A percentile compares a stretch with the other conserved stretches of the same genome.
phyloP scores from a whole-genome alignment of 2,329 filamentous ascomycete species.

The Beauveria pseudobassiana region DNA sequence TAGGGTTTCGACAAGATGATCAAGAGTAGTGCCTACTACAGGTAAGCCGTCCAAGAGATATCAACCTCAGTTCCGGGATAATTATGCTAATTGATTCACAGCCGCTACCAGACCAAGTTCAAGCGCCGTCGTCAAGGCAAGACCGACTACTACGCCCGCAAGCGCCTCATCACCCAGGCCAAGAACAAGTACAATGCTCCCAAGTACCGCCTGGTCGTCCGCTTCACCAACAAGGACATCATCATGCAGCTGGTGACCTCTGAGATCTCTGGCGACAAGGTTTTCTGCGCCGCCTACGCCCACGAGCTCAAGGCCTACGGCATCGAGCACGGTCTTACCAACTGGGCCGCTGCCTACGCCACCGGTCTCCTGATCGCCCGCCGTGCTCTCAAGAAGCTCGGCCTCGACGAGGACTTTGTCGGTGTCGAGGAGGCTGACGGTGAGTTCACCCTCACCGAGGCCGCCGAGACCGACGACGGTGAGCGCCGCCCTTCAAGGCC shows the following conservation, averaged over 20 bases:
- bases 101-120: constrained; percentile 99
- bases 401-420: constrained; percentile 82
- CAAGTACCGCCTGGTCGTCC: constrained; percentile 99
- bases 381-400: constrained; percentile 94
- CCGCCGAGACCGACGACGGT: constrained; percentile 80
- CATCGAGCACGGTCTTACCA: constrained; percentile 97
- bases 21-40: constrained; percentile 99
- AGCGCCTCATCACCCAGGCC: constrained; percentile 98
- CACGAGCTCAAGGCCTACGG: constrained; percentile 98
- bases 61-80: neutral
- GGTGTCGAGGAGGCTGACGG: constrained; percentile 97
- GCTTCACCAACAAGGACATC: constrained; percentile 99
- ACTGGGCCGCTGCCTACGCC: constrained; percentile 97
- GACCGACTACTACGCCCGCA: constrained; percentile 99
- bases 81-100: constrained; percentile 34
- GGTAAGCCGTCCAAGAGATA: constrained; percentile 50
- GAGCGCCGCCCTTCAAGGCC: constrained; percentile 98
- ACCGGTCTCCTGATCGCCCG: constrained; percentile 95
- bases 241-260: constrained; percentile 95
- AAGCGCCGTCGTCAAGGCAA: constrained; percentile 92
- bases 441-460: constrained; percentile 94
- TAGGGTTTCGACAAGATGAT: constrained; percentile 89
- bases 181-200: constrained; percentile 99
- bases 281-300: constrained; percentile 84
- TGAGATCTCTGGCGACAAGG: constrained; percentile 96